Evolutionary conservation across 345 rosid genomes (phyloP).

Genomic region (Corchorus capsularis): DNA sequence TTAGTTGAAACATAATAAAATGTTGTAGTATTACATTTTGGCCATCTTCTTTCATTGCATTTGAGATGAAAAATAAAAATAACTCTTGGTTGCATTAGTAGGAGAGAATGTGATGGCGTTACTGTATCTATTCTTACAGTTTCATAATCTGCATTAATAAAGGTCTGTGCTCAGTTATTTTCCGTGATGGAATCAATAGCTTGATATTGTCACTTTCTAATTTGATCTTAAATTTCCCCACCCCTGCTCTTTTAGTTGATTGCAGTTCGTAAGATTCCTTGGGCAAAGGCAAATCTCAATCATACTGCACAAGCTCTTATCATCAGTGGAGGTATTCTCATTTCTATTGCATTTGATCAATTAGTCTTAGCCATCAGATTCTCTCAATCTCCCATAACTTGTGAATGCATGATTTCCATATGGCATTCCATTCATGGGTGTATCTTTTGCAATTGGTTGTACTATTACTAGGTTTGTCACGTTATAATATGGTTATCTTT

Average conservation of each 20-base stretch:
- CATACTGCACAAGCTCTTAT: constrained; percentile 74
- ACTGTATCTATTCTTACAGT: background rate
- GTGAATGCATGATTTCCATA: background rate
- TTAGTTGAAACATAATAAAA: background rate
- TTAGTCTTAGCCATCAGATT: background rate
- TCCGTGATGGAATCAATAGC: no score
- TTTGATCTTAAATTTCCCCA: background rate
- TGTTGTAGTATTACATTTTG: background rate
- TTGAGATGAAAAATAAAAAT: background rate
- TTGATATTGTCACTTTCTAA: background rate
- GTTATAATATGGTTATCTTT: background rate
- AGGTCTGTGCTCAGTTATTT: background rate
- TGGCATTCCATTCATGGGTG: background rate
- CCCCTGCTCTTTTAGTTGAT: constrained; percentile 38
- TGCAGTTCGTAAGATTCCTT: constrained; percentile 56
- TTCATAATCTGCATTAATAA: background rate
- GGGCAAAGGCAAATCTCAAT: constrained; percentile 81
- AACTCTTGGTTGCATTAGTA: background rate
- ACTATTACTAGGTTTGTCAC: background rate
- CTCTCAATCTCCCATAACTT: background rate
- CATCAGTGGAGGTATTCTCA: constrained; percentile 55
- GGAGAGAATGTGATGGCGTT: background rate
- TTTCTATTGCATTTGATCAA: background rate
- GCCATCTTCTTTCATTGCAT: background rate
- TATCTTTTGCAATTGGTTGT: background rate